Evolutionary conservation across 169 alveolate genomes (phyloP).

Genomic region (Plasmodium gaboni): DNA sequence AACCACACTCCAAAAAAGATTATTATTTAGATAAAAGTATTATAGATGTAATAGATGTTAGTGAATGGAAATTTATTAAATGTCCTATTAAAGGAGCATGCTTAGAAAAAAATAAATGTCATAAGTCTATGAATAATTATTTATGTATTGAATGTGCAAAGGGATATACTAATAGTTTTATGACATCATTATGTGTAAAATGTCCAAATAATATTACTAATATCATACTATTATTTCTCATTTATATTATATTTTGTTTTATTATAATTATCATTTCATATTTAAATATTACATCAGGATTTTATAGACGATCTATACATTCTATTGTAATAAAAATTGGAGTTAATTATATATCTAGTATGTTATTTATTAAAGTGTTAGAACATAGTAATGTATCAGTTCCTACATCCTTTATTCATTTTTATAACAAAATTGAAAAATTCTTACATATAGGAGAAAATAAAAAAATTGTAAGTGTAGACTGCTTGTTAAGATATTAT

Average conservation of each 20-base stretch:
- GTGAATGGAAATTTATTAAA: slow-evolving; percentile 87
- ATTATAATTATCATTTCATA: slow-evolving; percentile 88
- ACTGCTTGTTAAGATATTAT: slow-evolving; percentile 84
- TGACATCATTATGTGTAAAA: slow-evolving; percentile 81
- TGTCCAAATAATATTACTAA: slow-evolving; percentile 83
- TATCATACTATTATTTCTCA: slow-evolving; percentile 68
- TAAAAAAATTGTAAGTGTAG: slow-evolving; percentile 80
- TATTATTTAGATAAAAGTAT: slow-evolving; percentile 84
- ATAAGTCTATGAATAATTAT: slow-evolving; percentile 85
- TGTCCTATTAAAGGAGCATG: slow-evolving; percentile 89
- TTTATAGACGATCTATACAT: slow-evolving; percentile 89
- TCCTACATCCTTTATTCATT: slow-evolving; percentile 76
- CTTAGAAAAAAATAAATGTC: slow-evolving; percentile 84
- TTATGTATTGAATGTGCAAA: slow-evolving; percentile 87
- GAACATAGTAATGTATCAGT: slow-evolving; percentile 78
- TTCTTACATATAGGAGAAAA: slow-evolving; percentile 48
- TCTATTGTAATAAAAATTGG: slow-evolving; percentile 90
- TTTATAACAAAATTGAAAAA: slow-evolving; percentile 43
- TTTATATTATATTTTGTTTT: slow-evolving; percentile 80
- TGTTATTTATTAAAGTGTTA: slow-evolving; percentile 84
- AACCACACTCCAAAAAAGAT: slow-evolving; percentile 86
- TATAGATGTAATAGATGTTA: slow-evolving; percentile 76
- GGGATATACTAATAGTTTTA: slow-evolving; percentile 88
- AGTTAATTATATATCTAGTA: slow-evolving; percentile 85
- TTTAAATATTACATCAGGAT: slow-evolving; percentile 90